These are phyloP conservation scores for Fusarium guadeloupense DNA, from an alignment of 2,329 filamentous ascomycete species.

Conservation along the genomic window DNA sequence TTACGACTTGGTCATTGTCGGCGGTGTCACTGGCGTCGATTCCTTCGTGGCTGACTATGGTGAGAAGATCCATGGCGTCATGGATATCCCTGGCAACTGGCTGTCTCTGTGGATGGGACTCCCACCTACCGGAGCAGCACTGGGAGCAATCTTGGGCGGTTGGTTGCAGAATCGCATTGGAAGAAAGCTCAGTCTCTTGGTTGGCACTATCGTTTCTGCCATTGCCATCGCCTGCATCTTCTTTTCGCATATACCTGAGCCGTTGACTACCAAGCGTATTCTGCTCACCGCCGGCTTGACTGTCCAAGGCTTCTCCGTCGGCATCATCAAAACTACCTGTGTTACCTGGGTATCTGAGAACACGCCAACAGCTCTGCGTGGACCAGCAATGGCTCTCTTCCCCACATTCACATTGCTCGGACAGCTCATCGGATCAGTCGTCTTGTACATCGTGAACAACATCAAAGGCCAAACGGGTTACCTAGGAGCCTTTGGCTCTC, in stretches of 20 bases:
- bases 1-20: conserved; percentile 43
- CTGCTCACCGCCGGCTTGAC: conserved; percentile 41
- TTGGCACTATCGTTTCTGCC: conserved; percentile 40
- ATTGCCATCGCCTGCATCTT: conserved; percentile 41
- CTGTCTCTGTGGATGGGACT: conserved; percentile 43
- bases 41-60: conserved; percentile 45
- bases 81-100: conserved; percentile 43
- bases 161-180: conserved; percentile 44
- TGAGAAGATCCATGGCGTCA: conserved; percentile 31
- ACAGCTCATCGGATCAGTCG: conserved; percentile 40
- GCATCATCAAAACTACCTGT: conserved; percentile 39
- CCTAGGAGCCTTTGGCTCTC: conserved; percentile 40
- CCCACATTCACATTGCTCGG: conserved; percentile 42
- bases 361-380: conserved; percentile 40
- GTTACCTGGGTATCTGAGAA: conserved; percentile 53
- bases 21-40: conserved; percentile 42
- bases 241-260: conserved; percentile 35
- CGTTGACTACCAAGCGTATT: conserved; percentile 25
- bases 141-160: conserved; percentile 41
- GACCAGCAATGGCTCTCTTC: conserved; percentile 43
- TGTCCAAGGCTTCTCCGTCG: conserved; percentile 42
- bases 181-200: conserved; percentile 37
- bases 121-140: conserved; percentile 36
- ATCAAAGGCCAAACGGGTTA: conserved; percentile 31
- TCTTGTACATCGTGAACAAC: conserved; percentile 37